Evolutionary conservation across 2,329 filamentous ascomycete species (phyloP), one percentile per base, ranked within the genome.

Genomic region (Fusarium beomiforme): DNA sequence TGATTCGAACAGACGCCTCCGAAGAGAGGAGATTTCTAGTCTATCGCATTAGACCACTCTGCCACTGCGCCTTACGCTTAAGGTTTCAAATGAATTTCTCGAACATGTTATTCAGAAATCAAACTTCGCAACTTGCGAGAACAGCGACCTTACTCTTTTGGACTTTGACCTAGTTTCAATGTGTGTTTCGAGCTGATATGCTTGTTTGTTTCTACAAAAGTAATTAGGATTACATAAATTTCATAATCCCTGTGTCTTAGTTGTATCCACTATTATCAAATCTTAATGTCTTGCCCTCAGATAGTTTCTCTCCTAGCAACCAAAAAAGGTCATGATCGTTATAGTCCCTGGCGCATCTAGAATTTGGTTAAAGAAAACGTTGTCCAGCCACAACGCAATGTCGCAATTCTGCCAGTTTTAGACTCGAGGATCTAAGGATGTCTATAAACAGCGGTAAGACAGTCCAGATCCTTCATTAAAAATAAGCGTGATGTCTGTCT

Each of bases 1-100:
- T 66, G 64, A 67, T 67, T 67, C 31, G 62, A 61, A 67, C 54
- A 67, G 64, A 67, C 46, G 62, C 62, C 64, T 66, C 64, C 54
- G 62, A 67, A 33, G 64, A 67, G 62, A 67, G 67, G 60, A 67
- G 46, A 67, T 61, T 67, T 67, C 62, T 67, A 67, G 62, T 67
- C 46, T 67, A 67, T 67, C 41, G 62, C 64, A 67, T 67, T 61
- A 67, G 62, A 67, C 62, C 64, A 67, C 54, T 67, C 64, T 67
- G 62, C 62, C 64, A 67, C 62, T 67, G 62, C 46, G 64, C 64
- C 62, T 61, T 51, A 17, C 43, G 31, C 46, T 56, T 49, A 43
- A 9, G 4, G 5, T 14, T 19, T n/a, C 16, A 2, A 1, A 4
- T 19, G 5, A 6, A 14, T 19, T 21, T 46, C 29, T 33, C 17